Conservation (phyloP, 1,284 basidiomycete genomes). For the Sparassis latifolia region DNA sequence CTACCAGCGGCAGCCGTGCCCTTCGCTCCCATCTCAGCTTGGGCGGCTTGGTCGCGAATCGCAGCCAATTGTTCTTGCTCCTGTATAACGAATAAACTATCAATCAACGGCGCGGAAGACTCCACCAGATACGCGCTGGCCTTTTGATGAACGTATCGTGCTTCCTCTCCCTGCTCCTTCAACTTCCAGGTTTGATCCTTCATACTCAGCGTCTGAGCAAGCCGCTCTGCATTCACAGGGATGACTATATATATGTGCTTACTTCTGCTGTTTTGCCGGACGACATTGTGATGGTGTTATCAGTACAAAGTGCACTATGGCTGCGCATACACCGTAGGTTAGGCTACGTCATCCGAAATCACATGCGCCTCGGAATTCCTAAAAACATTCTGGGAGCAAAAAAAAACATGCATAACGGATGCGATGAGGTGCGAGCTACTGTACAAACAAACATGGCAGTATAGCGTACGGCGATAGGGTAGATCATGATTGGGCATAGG, state of each 20-base stretch:
- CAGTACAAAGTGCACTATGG: neutral
- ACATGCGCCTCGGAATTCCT: too few relatives aligned
- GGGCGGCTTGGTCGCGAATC: conserved; percentile 19
- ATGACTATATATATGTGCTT: neutral
- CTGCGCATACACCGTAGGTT: too few relatives aligned
- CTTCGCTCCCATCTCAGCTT: conserved; percentile 5
- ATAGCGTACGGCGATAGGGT: neutral
- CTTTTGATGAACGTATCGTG: conserved; percentile 26
- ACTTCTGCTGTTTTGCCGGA: conserved; percentile 24
- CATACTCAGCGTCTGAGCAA: neutral
- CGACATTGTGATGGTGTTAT: conserved; percentile 13
- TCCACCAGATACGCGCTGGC: conserved; percentile 11
- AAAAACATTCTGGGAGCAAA: too few relatives aligned
- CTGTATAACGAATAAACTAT: conserved; percentile 9
- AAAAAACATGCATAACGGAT: too few relatives aligned
- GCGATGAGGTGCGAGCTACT: too few relatives aligned
- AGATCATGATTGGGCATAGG: conserved; percentile 6
- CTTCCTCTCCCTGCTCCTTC: conserved; percentile 26
- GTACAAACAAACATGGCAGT: too few relatives aligned
- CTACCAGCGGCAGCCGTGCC: conserved; percentile 4
- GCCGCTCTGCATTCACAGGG: neutral
- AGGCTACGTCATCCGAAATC: too few relatives aligned
- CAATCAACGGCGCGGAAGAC: neutral
- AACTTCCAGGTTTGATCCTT: conserved; percentile 27
- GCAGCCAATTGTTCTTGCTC: conserved; percentile 28